A percentile compares a stretch with the other conserved stretches of the same genome.
These are phyloP conservation scores for Penicillium nordicum DNA, from an alignment of 2,329 filamentous ascomycete genomes.

Conservation along the genomic window DNA sequence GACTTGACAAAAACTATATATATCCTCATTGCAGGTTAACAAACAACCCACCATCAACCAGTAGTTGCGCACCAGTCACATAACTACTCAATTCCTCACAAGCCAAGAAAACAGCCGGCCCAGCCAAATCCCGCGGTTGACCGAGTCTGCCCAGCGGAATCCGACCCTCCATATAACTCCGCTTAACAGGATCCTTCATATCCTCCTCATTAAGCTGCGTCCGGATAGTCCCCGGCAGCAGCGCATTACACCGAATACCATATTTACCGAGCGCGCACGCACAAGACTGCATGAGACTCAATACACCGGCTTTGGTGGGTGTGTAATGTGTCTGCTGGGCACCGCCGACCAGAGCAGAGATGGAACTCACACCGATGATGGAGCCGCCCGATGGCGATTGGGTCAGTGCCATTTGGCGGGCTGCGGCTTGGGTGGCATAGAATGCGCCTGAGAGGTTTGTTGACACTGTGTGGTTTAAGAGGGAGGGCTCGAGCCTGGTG, in stretches of 20 bases:
- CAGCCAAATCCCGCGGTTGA: conserved; percentile 68
- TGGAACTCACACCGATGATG: conserved; percentile 57
- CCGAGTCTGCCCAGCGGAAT: conserved; percentile 78
- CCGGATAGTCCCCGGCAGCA: conserved; percentile 77
- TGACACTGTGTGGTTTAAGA: conserved; percentile 67
- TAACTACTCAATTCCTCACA: conserved; percentile 75
- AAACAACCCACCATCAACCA: conserved; percentile 86
- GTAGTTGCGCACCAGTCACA: conserved; percentile 75
- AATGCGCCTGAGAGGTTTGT: conserved; percentile 89
- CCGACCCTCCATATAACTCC: conserved; percentile 72
- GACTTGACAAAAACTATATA: neutral
- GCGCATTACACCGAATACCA: conserved; percentile 75
- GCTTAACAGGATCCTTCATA: conserved; percentile 68
- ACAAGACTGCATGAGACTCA: conserved; percentile 77
- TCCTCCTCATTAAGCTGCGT: conserved; percentile 84
- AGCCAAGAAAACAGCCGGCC: conserved; percentile 80
- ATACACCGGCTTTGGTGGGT: conserved; percentile 78
- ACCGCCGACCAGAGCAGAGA: conserved; percentile 57
- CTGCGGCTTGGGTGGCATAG: conserved; percentile 80
- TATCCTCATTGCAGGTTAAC: conserved; percentile 71
- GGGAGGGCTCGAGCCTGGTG: conserved; percentile 59
- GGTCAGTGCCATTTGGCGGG: conserved; percentile 76
- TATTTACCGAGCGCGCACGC: conserved; percentile 75
- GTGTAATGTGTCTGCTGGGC: conserved; percentile 81
- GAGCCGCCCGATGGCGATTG: conserved; percentile 66